phyloP scores from a whole-genome alignment of 805 yeast genomes.

The Starmerella davenportii region DNA sequence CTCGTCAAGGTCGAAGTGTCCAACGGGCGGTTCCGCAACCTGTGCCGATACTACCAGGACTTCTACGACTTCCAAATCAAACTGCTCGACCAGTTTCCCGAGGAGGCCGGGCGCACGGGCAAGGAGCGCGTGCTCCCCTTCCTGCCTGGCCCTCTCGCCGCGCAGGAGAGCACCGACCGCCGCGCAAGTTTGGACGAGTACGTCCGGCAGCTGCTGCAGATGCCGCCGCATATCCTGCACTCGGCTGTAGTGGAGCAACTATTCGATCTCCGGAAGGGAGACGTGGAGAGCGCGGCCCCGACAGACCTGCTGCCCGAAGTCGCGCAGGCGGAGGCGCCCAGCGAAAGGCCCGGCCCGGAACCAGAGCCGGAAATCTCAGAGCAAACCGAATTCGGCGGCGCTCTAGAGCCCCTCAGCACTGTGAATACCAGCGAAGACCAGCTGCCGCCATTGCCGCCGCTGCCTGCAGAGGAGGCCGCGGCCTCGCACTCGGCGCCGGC shows the following conservation, averaged over 20 bases:
- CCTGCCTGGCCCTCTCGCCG: constrained; percentile 89
- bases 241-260: constrained; percentile 49
- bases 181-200: constrained; percentile 39
- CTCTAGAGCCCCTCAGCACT: neutral
- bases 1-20: constrained; percentile 48
- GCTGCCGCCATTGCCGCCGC: neutral
- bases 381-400: too few relatives aligned
- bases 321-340: neutral
- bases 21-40: constrained; percentile 48
- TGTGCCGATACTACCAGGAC: constrained; percentile 86
- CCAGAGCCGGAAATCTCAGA: neutral
- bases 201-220: constrained; percentile 39
- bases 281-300: constrained; percentile 30
- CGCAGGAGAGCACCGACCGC: constrained; percentile 39
- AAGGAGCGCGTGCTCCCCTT: constrained; percentile 69
- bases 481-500: neutral
- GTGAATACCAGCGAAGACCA: neutral
- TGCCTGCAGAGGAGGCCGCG: neutral
- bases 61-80: constrained; percentile 84
- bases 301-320: constrained; percentile 23
- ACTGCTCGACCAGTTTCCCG: constrained; percentile 66
- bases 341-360: neutral
- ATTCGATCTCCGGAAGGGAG: constrained; percentile 51
- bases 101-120: constrained; percentile 78
- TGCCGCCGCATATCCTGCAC: constrained; percentile 63